phyloP scores from a whole-genome alignment of 257 asterid species.

The Solanum medicagineum region DNA sequence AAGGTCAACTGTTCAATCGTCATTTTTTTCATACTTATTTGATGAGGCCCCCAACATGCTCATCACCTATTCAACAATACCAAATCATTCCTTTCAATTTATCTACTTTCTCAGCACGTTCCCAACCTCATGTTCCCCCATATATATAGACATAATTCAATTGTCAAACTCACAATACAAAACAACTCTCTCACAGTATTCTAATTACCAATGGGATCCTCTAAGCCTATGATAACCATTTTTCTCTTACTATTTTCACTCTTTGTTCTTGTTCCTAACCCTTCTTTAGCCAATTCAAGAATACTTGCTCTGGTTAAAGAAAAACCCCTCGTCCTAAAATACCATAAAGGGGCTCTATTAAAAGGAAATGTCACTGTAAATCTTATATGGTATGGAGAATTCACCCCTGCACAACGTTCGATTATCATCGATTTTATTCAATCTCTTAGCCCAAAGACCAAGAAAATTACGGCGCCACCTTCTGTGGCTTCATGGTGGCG shows the following conservation, averaged over 20 bases:
- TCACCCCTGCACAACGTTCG: conserved; percentile 22
- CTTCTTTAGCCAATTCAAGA: neutral
- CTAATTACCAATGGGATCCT: neutral
- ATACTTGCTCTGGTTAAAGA: conserved; percentile 16
- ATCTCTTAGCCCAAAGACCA: conserved; percentile 5
- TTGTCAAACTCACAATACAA: neutral
- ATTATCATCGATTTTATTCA: conserved; percentile 26
- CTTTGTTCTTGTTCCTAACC: neutral
- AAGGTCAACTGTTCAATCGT: neutral
- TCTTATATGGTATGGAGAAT: conserved; percentile 37
- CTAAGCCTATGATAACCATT: neutral
- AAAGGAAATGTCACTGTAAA: conserved; percentile 27
- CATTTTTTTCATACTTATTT: neutral
- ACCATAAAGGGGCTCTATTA: conserved; percentile 25
- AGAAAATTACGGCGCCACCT: neutral
- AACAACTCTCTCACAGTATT: neutral
- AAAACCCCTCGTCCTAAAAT: conserved; percentile 21
- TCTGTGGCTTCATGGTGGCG: conserved; percentile 31
- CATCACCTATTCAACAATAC: neutral
- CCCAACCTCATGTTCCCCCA: neutral
- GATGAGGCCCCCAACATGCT: neutral
- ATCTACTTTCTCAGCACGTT: neutral
- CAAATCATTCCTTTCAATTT: neutral
- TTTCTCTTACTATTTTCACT: neutral
- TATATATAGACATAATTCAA: neutral